Percentiles rank a stretch among this genome's conserved stretches.
Conservation (phyloP, 1,284 basidiomycete species). For the Lignosus rhinocerotis region DNA sequence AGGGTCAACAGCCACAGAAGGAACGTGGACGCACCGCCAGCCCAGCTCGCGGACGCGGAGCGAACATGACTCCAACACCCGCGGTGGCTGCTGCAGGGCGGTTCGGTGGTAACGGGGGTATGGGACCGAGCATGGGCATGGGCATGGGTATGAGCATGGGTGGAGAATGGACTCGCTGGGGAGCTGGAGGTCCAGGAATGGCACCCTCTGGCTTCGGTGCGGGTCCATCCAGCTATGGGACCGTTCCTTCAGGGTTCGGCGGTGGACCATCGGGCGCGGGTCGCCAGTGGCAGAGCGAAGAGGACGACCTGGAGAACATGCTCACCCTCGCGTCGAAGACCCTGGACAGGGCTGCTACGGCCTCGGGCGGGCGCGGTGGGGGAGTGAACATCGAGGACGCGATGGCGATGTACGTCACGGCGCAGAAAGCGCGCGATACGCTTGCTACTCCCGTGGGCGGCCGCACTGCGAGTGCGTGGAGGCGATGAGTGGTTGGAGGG, state of each 20-base stretch:
- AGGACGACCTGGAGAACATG: constrained; percentile 14
- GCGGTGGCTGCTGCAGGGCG: constrained; percentile 7
- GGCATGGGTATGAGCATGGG: constrained; percentile 4
- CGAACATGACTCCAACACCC: constrained; percentile 11
- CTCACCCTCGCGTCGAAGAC: constrained; percentile 16
- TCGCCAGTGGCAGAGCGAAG: constrained; percentile 10
- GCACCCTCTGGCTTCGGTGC: neutral
- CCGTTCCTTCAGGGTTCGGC: neutral
- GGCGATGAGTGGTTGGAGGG: constrained; percentile 5
- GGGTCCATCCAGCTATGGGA: neutral
- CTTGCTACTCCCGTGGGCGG: constrained; percentile 20
- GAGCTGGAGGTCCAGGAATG: neutral
- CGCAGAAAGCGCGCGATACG: constrained; percentile 22
- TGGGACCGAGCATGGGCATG: neutral
- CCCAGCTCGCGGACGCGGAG: constrained; percentile 14
- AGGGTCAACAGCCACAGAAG: constrained; percentile 6
- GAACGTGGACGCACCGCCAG: constrained; percentile 11
- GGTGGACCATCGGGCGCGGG: neutral
- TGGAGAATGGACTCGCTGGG: constrained; percentile 7
- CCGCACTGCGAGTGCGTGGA: constrained; percentile 12
- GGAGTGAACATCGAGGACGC: constrained; percentile 17
- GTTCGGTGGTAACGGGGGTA: neutral
- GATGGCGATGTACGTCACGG: constrained; percentile 23
- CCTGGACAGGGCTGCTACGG: constrained; percentile 4
- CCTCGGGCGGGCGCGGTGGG: neutral